A percentile compares a stretch with the other conserved stretches of the same genome.
Evolutionary conservation across 1,284 basidiomycete genomes (phyloP).

Genomic region (Cystobasidium slooffiae): DNA sequence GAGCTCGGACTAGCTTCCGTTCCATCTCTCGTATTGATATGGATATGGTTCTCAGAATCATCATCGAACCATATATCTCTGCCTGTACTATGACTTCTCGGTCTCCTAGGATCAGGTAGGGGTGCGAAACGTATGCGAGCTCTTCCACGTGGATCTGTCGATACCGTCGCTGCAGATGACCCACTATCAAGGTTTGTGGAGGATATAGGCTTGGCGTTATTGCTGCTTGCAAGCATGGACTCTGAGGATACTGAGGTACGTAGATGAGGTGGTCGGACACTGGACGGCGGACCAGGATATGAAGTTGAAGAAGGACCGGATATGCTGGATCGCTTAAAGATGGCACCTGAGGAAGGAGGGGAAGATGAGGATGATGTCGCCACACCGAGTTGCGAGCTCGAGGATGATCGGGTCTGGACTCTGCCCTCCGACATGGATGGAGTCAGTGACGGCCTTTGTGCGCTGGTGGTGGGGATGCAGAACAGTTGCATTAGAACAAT

Average conservation of each 20-base stretch:
- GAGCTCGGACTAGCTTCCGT: constrained; percentile 13
- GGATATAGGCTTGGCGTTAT: background rate
- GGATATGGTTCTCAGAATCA: constrained; percentile 33
- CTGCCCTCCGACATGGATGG: background rate
- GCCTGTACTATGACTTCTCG: constrained; percentile 36
- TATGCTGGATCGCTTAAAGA: background rate
- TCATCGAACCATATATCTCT: constrained; percentile 36
- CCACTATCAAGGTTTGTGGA: background rate
- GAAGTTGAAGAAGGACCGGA: too few species aligned
- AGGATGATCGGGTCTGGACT: constrained; percentile 20
- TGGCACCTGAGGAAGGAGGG: background rate
- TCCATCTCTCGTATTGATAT: constrained; percentile 25
- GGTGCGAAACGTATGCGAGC: constrained; percentile 38
- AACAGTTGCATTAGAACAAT: background rate
- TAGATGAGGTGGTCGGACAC: constrained; percentile 11
- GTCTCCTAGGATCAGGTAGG: constrained; percentile 33
- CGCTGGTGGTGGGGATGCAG: background rate
- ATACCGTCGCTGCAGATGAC: background rate
- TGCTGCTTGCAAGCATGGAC: constrained; percentile 2
- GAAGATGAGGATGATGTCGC: background rate
- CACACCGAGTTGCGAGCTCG: background rate
- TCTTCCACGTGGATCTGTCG: background rate
- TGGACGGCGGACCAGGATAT: too few species aligned
- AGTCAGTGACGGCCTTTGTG: constrained; percentile 15
- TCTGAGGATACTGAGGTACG: constrained; percentile 22